Base-by-base conservation (phyloP, 345 rosid species). In the Brassica rapa region DNA sequence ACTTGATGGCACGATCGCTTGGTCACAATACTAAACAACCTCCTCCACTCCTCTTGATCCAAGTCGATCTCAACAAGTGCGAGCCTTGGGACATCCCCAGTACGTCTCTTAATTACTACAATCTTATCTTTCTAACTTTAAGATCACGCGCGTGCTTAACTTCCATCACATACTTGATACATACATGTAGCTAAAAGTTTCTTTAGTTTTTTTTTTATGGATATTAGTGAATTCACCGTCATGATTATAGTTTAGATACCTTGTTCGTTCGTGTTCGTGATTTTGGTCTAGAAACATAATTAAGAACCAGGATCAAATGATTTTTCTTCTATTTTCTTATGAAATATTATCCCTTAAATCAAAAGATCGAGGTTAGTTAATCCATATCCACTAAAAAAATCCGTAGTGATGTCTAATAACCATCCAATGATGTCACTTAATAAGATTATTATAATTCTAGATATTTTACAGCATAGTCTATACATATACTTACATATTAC, bases 81-180 rank as follows among this genome's bases (percentile, higher is more conserved):
- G 98, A 94, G 68, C 98, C 98, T 62, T 94, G 98, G 98, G 95
- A 94, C 49, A 81, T 94, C 76, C 98, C 98, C 9, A 93, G 98
- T 94, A 33, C 71, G 84, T 41, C 19, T 21, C n/a, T 14, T 21
- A 27, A 12, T 21, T 25, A 11, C 33, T 25, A 60, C 14, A 12
- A 10, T 70, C 51, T 49, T 24, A 6, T 62, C 39, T 29, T 62
- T 49, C 56, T 14, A 49, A n/a, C 19, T 49, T 4, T n/a, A n/a
- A 49, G 19, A 49, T 49, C 56, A 49, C 56, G 56, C n/a, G 56
- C 19, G 56, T 49, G 56, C 19, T 39, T 39, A 39, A 39, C 41
- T 35, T 35, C 41, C 9, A 35, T 35, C 41, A 35, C 41, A 35
- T 35, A 32, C 35, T 10, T 39, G 46, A 39, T 39, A 12, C 53